Percentiles rank a stretch among this genome's conserved stretches.
These are phyloP conservation scores for Populus pruinosa DNA, from an alignment of 345 rosid species.

Conservation along the genomic window DNA sequence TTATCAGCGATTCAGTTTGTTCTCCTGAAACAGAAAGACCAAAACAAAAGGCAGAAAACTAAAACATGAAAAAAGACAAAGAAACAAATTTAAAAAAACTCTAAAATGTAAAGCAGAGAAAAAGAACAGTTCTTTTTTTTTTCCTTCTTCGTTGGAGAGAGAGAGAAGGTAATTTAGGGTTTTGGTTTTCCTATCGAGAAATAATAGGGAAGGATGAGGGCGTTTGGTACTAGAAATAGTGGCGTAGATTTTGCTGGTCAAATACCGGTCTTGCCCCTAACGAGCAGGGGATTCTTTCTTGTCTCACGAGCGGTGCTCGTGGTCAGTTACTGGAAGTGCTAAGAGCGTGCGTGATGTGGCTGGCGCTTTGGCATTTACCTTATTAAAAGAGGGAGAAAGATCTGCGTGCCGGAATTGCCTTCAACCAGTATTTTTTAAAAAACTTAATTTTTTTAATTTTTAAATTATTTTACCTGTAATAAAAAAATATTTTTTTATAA, in stretches of 20 bases:
- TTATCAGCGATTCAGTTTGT: neutral
- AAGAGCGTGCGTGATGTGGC: neutral
- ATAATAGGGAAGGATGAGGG: neutral
- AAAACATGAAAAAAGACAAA: slow-evolving; percentile 9
- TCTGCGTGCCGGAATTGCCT: no score
- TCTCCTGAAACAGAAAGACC: neutral
- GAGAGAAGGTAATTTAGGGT: slow-evolving; percentile 35
- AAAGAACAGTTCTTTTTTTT: neutral
- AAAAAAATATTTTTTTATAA: no score
- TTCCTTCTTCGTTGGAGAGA: neutral
- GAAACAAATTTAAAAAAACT: slow-evolving; percentile 15
- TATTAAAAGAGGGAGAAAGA: neutral
- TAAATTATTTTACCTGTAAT: no score
- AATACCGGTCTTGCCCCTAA: slow-evolving; percentile 25
- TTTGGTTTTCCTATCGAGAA: slow-evolving; percentile 15
- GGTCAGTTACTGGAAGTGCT: neutral
- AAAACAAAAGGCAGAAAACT: slow-evolving; percentile 17
- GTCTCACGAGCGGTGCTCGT: neutral
- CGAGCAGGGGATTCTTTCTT: no score
- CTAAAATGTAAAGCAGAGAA: slow-evolving; percentile 4
- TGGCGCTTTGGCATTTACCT: neutral
- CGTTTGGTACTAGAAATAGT: neutral
- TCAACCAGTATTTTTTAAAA: no score
- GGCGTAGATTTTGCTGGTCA: neutral
- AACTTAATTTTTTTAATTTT: no score